phyloP scores from a whole-genome alignment of 352 stramenopile genomes.

The Thalassiosira livingstoniorum region DNA sequence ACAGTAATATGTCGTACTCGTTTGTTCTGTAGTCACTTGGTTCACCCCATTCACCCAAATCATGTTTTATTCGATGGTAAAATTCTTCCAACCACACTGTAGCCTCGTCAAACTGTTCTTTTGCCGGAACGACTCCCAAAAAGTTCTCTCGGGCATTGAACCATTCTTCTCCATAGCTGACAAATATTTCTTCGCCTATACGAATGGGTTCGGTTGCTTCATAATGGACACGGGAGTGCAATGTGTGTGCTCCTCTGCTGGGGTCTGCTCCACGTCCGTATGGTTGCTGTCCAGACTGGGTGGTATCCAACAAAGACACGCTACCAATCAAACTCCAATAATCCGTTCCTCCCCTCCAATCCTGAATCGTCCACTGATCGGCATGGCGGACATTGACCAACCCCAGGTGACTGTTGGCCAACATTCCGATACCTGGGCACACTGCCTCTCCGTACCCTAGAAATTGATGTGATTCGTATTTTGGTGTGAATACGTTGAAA shows the following conservation, averaged over 20 bases:
- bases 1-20: conserved; percentile 41
- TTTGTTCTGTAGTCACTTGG: conserved; percentile 7
- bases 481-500: too few species aligned
- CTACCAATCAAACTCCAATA: neutral
- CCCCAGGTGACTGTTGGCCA: conserved; percentile 73
- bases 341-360: conserved; percentile 42
- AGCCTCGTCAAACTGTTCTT: conserved; percentile 52
- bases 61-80: conserved; percentile 24
- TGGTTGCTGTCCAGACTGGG: neutral
- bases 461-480: too few species aligned
- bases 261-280: conserved; percentile 28
- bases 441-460: conserved; percentile 51
- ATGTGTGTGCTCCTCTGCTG: conserved; percentile 32
- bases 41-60: conserved; percentile 11
- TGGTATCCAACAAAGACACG: neutral
- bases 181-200: conserved; percentile 72
- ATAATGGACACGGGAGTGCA: conserved; percentile 31
- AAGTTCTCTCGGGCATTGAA: conserved; percentile 56
- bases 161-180: conserved; percentile 77
- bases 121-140: conserved; percentile 59
- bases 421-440: conserved; percentile 66
- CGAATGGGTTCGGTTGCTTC: conserved; percentile 43
- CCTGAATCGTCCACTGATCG: conserved; percentile 26
- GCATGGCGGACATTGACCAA: conserved; percentile 64
- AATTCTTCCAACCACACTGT: conserved; percentile 47